phyloP scores from a whole-genome alignment of 169 alveolate species.

The Plasmodium vivax region DNA sequence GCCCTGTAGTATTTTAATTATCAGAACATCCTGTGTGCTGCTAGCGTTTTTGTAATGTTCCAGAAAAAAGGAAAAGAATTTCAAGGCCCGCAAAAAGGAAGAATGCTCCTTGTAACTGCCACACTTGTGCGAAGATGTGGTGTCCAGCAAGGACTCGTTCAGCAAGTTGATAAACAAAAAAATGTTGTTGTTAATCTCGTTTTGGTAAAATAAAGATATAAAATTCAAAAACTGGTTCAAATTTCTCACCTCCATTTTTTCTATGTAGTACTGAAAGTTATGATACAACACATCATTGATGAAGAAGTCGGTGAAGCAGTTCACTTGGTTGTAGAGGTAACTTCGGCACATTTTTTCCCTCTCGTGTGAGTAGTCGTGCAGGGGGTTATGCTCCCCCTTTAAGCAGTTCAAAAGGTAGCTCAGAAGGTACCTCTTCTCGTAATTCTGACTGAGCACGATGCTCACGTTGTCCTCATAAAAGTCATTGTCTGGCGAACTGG shows the following conservation, averaged over 20 bases:
- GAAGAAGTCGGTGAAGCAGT: conserved; percentile 37
- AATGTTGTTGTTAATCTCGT: conserved; percentile 59
- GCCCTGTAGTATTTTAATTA: conserved; percentile 33
- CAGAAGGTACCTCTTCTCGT: conserved; percentile 18
- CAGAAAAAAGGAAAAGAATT: conserved; percentile 64
- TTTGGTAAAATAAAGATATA: conserved; percentile 51
- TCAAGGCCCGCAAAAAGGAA: conserved; percentile 27
- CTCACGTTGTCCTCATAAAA: conserved; percentile 20
- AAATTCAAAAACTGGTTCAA: conserved; percentile 42
- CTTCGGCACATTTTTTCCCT: neutral
- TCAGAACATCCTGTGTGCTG: conserved; percentile 60
- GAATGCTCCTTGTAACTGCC: neutral
- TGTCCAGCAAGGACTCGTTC: conserved; percentile 47
- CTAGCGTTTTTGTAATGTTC: conserved; percentile 59
- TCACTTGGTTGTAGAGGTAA: conserved; percentile 23
- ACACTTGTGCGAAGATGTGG: neutral
- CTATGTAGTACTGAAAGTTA: conserved; percentile 40
- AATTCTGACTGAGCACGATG: conserved; percentile 3
- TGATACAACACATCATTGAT: conserved; percentile 58
- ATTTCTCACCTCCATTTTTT: conserved; percentile 43
- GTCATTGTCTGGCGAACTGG: conserved; percentile 3
- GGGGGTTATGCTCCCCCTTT: neutral
- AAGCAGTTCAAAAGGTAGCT: neutral
- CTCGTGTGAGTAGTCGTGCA: neutral
- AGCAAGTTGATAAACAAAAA: conserved; percentile 49